These are phyloP conservation scores for Hansenula anomala DNA, from an alignment of 1,139 yeast genomes.

Conservation along the genomic window DNA sequence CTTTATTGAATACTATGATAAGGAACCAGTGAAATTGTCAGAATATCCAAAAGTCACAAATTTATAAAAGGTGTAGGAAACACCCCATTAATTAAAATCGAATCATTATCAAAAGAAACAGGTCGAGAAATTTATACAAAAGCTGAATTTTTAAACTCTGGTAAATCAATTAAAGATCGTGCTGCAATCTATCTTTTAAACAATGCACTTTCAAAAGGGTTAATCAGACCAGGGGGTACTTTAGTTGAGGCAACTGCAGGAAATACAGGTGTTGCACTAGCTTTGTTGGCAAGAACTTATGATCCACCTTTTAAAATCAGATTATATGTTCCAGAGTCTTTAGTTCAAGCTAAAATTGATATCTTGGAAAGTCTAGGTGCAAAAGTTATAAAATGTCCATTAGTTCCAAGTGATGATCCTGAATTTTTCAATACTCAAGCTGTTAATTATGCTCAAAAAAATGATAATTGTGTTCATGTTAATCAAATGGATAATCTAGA, in stretches of 20 bases:
- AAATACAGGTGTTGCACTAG: slow-evolving; percentile 19
- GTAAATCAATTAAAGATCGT: slow-evolving; percentile 82
- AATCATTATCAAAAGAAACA: slow-evolving; percentile 12
- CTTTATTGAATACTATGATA: no score
- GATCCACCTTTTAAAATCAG: slow-evolving; percentile 18
- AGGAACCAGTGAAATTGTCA: background rate
- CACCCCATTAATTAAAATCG: slow-evolving; percentile 17
- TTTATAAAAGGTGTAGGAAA: slow-evolving; percentile 53
- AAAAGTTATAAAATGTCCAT: slow-evolving; percentile 12
- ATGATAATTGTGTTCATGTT: slow-evolving; percentile 13
- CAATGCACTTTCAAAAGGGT: slow-evolving; percentile 67
- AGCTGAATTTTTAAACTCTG: slow-evolving; percentile 85
- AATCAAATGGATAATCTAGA: slow-evolving; percentile 17
- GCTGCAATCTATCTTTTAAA: slow-evolving; percentile 71
- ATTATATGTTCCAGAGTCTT: slow-evolving; percentile 16
- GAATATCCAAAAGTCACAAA: slow-evolving; percentile 46
- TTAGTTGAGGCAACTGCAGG: slow-evolving; percentile 34
- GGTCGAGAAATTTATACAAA: slow-evolving; percentile 74
- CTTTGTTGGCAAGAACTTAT: slow-evolving; percentile 15
- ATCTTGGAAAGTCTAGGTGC: slow-evolving; percentile 15
- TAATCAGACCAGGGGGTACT: slow-evolving; percentile 47
- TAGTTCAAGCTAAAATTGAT: slow-evolving; percentile 15
- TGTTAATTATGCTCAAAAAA: slow-evolving; percentile 12
- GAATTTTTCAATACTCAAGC: slow-evolving; percentile 17
- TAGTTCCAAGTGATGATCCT: slow-evolving; percentile 15